Percentiles rank a stretch among this genome's conserved stretches.
phyloP scores from a whole-genome alignment of 345 rosid genomes.

The Tarenaya hassleriana region DNA sequence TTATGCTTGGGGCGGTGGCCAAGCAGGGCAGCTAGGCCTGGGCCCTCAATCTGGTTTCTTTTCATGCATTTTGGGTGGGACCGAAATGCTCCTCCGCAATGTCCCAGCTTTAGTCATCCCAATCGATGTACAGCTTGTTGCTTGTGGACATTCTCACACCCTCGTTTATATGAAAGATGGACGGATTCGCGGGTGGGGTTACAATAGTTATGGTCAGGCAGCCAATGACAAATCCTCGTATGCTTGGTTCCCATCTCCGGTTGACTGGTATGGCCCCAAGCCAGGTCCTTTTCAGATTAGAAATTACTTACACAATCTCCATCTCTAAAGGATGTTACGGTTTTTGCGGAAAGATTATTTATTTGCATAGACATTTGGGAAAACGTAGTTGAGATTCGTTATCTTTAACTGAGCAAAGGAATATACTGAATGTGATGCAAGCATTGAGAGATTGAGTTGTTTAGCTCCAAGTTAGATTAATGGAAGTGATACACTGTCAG shows the following conservation, averaged over 20 bases:
- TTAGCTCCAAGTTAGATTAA: background rate
- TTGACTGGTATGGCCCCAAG: conserved; percentile 66
- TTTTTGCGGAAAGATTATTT: too few species aligned
- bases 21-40: conserved; percentile 84
- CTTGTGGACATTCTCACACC: conserved; percentile 93
- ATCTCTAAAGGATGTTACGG: background rate
- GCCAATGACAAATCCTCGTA: conserved; percentile 79
- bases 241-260: conserved; percentile 96
- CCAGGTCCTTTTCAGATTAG: conserved; percentile 5
- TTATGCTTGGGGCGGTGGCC: conserved; percentile 97
- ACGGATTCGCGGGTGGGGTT: conserved; percentile 91
- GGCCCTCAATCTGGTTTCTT: conserved; percentile 73
- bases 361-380: too few species aligned
- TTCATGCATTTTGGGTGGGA: conserved; percentile 54
- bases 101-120: conserved; percentile 73
- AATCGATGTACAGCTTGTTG: conserved; percentile 64
- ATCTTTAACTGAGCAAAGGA: background rate
- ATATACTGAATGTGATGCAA: conserved; percentile 1
- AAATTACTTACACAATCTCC: background rate
- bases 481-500: conserved; percentile 32
- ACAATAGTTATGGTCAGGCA: conserved; percentile 94
- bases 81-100: conserved; percentile 53
- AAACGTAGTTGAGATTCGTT: too few species aligned
- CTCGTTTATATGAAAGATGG: conserved; percentile 72
- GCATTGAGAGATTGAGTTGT: background rate